phyloP scores from a whole-genome alignment of 2,329 filamentous ascomycete species.

The Bipolaris victoriae region DNA sequence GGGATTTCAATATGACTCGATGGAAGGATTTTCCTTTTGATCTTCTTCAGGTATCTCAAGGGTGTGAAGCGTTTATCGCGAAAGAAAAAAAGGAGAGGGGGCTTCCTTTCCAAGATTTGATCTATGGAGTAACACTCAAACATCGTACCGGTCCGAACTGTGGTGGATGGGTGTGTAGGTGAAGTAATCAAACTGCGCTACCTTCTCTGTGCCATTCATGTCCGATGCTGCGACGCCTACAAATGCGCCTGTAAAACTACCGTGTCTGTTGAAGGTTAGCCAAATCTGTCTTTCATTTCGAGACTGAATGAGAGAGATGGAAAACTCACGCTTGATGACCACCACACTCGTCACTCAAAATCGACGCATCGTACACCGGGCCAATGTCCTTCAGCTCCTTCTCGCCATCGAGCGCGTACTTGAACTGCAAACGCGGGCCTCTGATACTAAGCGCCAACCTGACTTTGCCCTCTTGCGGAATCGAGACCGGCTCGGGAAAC shows the following conservation, averaged over 20 bases:
- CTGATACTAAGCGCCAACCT: slow-evolving; percentile 60
- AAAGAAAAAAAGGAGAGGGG: background rate
- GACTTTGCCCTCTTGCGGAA: slow-evolving; percentile 64
- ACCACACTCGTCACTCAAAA: slow-evolving; percentile 68
- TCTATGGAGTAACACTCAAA: background rate
- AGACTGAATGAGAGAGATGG: background rate
- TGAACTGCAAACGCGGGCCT: slow-evolving; percentile 62
- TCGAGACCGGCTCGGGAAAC: slow-evolving; percentile 52
- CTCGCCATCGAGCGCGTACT: slow-evolving; percentile 58
- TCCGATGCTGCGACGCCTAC: slow-evolving; percentile 45
- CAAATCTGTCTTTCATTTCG: background rate
- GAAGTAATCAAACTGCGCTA: slow-evolving; percentile 44
- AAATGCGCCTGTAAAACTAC: slow-evolving; percentile 67
- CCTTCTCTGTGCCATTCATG: slow-evolving; percentile 36
- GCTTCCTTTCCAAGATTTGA: background rate
- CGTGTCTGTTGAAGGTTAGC: slow-evolving; percentile 48
- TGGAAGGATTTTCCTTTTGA: background rate
- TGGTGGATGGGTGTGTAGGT: slow-evolving; percentile 39
- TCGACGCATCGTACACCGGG: slow-evolving; percentile 63
- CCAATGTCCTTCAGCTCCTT: slow-evolving; percentile 58
- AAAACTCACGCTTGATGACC: slow-evolving; percentile 57
- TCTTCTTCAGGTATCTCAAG: background rate
- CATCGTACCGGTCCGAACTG: slow-evolving; percentile 42
- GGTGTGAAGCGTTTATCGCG: background rate
- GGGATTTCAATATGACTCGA: too few relatives aligned